phyloP scores from a whole-genome alignment of 2,329 filamentous ascomycete genomes.

The Penicillium sp. region DNA sequence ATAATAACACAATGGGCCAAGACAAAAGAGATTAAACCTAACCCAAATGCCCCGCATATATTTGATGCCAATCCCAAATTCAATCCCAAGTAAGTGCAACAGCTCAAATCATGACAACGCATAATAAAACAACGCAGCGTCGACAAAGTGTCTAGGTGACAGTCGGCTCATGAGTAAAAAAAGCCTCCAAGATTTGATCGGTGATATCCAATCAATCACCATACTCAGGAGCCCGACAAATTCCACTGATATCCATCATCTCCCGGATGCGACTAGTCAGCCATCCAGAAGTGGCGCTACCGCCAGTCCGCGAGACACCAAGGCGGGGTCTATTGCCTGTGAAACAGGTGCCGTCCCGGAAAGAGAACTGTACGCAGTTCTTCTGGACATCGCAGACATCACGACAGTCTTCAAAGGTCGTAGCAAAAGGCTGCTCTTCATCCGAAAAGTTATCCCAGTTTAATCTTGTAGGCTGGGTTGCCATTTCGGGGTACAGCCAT shows the following conservation, averaged over 20 bases:
- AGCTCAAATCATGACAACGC: slow-evolving; percentile 4
- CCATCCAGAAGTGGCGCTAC: slow-evolving; percentile 34
- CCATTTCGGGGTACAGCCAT: slow-evolving; percentile 35
- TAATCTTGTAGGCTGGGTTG: slow-evolving; percentile 21
- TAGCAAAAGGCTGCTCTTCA: slow-evolving; percentile 29
- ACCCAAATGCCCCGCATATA: neutral
- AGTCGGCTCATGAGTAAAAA: neutral
- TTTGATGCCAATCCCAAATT: neutral
- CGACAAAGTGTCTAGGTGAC: neutral
- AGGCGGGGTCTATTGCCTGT: slow-evolving; percentile 32
- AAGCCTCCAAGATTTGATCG: neutral
- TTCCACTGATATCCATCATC: slow-evolving; percentile 28
- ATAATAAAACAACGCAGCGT: neutral
- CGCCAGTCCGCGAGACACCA: slow-evolving; percentile 20
- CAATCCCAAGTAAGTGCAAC: neutral
- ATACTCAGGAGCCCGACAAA: slow-evolving; percentile 30
- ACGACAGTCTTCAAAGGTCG: slow-evolving; percentile 34
- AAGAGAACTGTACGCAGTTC: slow-evolving; percentile 34
- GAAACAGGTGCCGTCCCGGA: slow-evolving; percentile 31
- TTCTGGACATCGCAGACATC: slow-evolving; percentile 26
- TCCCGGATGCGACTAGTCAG: slow-evolving; percentile 29
- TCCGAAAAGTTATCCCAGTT: slow-evolving; percentile 39
- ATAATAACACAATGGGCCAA: neutral
- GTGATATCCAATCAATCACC: slow-evolving; percentile 11
- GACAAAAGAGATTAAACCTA: neutral